Evolutionary conservation across 768 basidiomycete species (phyloP), one percentile per base, ranked within the genome.

Genomic region (Hericium erinaceus): DNA sequence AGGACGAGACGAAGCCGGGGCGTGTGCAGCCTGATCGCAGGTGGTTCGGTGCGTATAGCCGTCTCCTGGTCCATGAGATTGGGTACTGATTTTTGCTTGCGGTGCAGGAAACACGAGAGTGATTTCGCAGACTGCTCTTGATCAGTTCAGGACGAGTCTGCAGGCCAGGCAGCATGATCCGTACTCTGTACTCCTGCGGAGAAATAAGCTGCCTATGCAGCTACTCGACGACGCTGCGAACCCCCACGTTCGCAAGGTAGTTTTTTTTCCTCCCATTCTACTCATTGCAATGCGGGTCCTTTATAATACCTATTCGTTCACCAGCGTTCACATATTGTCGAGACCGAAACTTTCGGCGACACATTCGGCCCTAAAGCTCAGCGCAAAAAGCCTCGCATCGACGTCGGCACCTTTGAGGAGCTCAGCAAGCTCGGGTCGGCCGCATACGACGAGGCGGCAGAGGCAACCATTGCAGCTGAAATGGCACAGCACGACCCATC

Each of bases 181-280:
- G 0, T 99, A 98, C 68, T 94, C 93, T 9, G 95, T 99, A 11
- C 80, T 99, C 38, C 71, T 99, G 52, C 86, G 87, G 58, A 80
- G 94, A 58, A 98, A 98, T 74, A 98, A 98, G 72, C 78, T 99
- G 13, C 95, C 95, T 3, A 97, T 99, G 94, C 92, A 90, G 9
- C 76, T 99, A 44, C 76, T 99, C 39, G 92, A 95, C 63, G 95
- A 97, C 69, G 86, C 90, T 38, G 80, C 82, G 5, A 94, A 93
- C 64, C 85, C 88, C 1, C 83, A 85, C 67, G 63, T 75, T 44
- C 87, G 84, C 64, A 95, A 95, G 79, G 92, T 81, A 57, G 2
- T 26, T 40, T 73, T 41, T 22, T 22, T 41, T 22, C 18, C 39
- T 10, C 10, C 22, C 9, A 12, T 28, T 28, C 39, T 6, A 20